These are phyloP conservation scores for Fusarium sororula DNA, from an alignment of 2,329 filamentous ascomycete species.

Conservation along the genomic window DNA sequence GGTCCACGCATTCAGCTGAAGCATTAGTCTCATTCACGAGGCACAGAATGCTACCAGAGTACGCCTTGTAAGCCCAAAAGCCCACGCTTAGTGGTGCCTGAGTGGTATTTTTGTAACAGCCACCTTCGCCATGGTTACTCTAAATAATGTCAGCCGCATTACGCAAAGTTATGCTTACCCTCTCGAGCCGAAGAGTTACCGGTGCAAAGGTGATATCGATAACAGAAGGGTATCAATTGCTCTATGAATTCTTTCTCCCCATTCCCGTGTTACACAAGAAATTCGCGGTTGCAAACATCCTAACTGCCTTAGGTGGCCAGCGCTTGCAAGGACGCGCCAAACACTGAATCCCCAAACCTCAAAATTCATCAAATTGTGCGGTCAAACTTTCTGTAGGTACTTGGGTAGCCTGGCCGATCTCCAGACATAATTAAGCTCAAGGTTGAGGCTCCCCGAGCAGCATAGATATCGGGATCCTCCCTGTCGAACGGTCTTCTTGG, in stretches of 20 bases:
- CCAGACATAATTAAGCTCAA: accelerated
- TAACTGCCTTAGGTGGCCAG: no score
- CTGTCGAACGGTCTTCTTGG: neutral
- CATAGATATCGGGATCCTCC: neutral
- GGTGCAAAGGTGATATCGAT: no score
- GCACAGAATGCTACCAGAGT: slow-evolving; percentile 14
- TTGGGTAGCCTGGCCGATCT: accelerated
- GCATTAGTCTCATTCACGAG: slow-evolving; percentile 24
- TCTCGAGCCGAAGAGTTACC: neutral
- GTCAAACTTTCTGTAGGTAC: no score
- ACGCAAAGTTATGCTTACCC: neutral
- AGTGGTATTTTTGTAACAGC: neutral
- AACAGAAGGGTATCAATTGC: neutral
- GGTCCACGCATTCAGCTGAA: slow-evolving; percentile 34
- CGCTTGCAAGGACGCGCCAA: neutral
- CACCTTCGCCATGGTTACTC: slow-evolving; percentile 11
- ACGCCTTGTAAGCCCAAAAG: slow-evolving; percentile 1
- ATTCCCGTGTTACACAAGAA: neutral
- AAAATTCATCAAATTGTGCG: no score
- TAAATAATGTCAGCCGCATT: neutral
- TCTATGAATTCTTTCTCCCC: neutral
- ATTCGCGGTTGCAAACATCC: accelerated
- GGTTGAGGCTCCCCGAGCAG: neutral
- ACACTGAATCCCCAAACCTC: no score
- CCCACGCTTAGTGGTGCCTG: neutral